Conservation (phyloP, 768 basidiomycete genomes). For the Tylopilus sp. region DNA sequence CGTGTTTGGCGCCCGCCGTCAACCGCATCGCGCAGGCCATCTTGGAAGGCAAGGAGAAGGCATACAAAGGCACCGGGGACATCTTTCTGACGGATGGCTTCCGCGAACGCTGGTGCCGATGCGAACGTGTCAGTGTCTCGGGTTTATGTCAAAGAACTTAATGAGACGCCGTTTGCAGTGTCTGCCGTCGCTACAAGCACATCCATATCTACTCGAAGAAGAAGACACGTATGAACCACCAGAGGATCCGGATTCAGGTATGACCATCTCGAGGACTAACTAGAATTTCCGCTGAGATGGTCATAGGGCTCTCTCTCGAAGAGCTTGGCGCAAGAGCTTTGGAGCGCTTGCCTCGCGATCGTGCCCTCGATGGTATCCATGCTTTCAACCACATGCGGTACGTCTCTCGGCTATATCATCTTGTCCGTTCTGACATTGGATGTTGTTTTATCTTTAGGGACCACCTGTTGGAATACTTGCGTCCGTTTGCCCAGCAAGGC, state of each 20-base stretch:
- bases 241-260: conserved; percentile 81
- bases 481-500: conserved; percentile 76
- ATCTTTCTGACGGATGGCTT: conserved; percentile 73
- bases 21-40: conserved; percentile 47
- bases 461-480: conserved; percentile 63
- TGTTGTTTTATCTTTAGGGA: conserved; percentile 44
- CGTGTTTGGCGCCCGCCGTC: conserved; percentile 56
- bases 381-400: conserved; percentile 85
- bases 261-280: not conserved
- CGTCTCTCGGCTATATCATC: conserved; percentile 14
- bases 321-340: conserved; percentile 82
- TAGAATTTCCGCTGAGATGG: not conserved
- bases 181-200: conserved; percentile 46
- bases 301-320: conserved; percentile 69
- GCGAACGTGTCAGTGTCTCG: conserved; percentile 45
- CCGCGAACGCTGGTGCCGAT: conserved; percentile 78
- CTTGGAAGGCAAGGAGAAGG: conserved; percentile 19
- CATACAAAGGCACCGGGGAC: conserved; percentile 58
- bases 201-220: conserved; percentile 65
- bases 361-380: conserved; percentile 77
- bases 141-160: not conserved
- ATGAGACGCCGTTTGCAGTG: conserved; percentile 44
- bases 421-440: not conserved
- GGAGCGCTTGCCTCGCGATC: conserved; percentile 69
- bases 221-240: conserved; percentile 86